A percentile compares a stretch with the other conserved stretches of the same genome.
Conservation (phyloP, 164 flowering plant species). For the Saururus chinensis region DNA sequence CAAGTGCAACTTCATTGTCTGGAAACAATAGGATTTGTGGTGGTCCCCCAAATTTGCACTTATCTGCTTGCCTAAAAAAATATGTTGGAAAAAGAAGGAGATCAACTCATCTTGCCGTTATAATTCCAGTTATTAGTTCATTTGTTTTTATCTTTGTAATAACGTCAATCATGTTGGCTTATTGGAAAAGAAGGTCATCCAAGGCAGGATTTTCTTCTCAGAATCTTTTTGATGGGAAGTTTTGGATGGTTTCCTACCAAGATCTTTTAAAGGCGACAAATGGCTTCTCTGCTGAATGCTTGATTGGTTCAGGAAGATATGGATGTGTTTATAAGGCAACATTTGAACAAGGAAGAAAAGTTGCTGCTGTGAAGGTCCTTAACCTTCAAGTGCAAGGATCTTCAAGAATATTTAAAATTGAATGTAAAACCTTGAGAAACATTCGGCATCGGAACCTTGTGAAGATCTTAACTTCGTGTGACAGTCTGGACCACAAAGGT, state of each 20-base stretch:
- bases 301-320: no score
- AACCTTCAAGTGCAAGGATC: constrained; percentile 18
- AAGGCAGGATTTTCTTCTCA: not conserved
- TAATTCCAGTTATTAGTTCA: not conserved
- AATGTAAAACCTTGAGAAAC: constrained; percentile 21
- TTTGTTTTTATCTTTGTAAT: not conserved
- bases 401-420: constrained; percentile 20
- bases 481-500: constrained; percentile 18
- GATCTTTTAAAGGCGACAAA: no score
- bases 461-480: constrained; percentile 20
- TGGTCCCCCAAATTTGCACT: no score
- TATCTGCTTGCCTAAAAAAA: not conserved
- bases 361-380: constrained; percentile 28
- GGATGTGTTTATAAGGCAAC: no score
- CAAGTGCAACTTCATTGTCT: no score
- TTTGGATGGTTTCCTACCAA: constrained; percentile 11
- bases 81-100: not conserved
- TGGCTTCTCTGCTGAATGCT: no score
- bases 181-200: not conserved
- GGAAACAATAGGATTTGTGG: no score
- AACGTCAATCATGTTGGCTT: not conserved
- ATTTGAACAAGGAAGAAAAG: not conserved
- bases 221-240: not conserved
- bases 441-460: no score
- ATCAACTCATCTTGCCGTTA: not conserved